Percentiles rank a stretch among this genome's conserved stretches.
Evolutionary conservation across 192 early-diverging fungal species (phyloP).

Genomic region (Podila minutissima): DNA sequence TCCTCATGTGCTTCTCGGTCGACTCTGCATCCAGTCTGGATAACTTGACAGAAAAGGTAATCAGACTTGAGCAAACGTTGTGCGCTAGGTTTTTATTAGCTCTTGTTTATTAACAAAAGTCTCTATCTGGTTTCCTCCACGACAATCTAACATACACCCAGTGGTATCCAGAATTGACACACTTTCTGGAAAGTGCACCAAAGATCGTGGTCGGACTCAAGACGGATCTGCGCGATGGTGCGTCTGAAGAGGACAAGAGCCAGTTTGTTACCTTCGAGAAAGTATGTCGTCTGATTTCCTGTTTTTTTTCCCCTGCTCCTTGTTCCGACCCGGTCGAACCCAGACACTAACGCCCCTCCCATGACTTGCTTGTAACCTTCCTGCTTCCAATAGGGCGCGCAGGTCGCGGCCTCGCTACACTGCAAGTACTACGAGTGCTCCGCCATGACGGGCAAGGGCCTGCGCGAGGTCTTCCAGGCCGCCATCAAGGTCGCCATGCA

Average conservation of each 20-base stretch:
- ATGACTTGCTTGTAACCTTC: constrained; percentile 1
- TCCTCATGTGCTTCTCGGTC: constrained; percentile 76
- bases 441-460: constrained; percentile 54
- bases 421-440: constrained; percentile 64
- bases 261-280: constrained; percentile 26
- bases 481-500: constrained; percentile 55
- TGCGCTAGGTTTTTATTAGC: too few relatives aligned
- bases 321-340: too few relatives aligned
- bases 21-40: constrained; percentile 79
- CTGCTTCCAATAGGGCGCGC: constrained; percentile 43
- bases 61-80: too few relatives aligned
- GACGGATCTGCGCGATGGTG: constrained; percentile 52
- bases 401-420: constrained; percentile 54
- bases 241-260: constrained; percentile 18
- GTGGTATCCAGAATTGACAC: constrained; percentile 61
- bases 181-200: constrained; percentile 56
- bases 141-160: too few relatives aligned
- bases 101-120: too few relatives aligned
- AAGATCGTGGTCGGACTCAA: constrained; percentile 64
- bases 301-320: background rate
- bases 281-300: constrained; percentile 12
- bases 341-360: background rate
- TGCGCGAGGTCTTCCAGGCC: constrained; percentile 59
- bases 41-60: constrained; percentile 74
- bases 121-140: too few relatives aligned